Evolutionary conservation across 495 filamentous ascomycete species (phyloP).

Genomic region (Platismatia glauca): DNA sequence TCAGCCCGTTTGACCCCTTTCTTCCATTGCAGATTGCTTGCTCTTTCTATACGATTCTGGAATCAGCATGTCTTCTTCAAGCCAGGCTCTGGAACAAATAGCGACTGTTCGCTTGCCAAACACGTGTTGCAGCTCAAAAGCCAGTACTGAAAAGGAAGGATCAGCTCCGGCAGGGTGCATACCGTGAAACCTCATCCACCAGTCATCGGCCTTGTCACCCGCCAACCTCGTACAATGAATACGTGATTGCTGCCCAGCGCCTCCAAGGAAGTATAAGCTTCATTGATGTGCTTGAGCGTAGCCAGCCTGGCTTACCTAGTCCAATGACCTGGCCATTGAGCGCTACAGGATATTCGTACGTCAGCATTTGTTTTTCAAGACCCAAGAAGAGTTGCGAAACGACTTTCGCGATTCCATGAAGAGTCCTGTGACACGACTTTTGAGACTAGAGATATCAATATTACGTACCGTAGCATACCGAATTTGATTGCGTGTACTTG

Average conservation of each 20-base stretch:
- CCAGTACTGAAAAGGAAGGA: too few relatives aligned
- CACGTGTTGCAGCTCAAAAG: too few relatives aligned
- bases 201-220: conserved; percentile 98
- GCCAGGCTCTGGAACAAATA: too few relatives aligned
- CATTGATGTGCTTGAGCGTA: background rate
- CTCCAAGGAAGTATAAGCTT: conserved; percentile 24
- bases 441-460: background rate
- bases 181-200: conserved; percentile 95
- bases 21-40: conserved; percentile 92
- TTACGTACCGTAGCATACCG: conserved; percentile 65
- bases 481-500: conserved; percentile 98
- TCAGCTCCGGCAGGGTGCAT: too few relatives aligned
- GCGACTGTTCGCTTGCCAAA: too few relatives aligned
- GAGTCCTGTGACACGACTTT: background rate
- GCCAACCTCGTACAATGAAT: conserved; percentile 97
- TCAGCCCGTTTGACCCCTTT: conserved; percentile 91
- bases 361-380: background rate
- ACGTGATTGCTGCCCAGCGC: conserved; percentile 91
- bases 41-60: conserved; percentile 28
- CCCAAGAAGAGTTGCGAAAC: background rate
- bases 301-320: background rate
- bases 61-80: too few relatives aligned
- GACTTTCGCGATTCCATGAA: background rate
- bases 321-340: conserved; percentile 81
- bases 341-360: conserved; percentile 31